Base-by-base conservation (phyloP, 441 rosid genomes). In the Jatropha multifida region DNA sequence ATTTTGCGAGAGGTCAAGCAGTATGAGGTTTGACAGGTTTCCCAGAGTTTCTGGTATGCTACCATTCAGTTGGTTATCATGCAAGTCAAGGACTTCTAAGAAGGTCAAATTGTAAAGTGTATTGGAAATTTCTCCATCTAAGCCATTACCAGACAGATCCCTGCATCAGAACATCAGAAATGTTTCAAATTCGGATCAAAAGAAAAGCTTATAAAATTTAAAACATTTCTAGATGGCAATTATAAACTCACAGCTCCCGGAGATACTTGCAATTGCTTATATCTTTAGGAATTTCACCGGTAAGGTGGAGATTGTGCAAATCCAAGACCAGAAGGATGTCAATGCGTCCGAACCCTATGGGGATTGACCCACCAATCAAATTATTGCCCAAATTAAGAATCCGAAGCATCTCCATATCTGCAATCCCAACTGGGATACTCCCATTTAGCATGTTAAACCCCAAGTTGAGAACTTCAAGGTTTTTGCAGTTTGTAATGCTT, bases 101-200 rank as follows among this genome's bases (percentile, higher is more conserved):
- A 80, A 83, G 52, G 91, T 85, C 84, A 94, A 82, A 85, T 91
- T 91, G 84, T 86, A 69, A 63, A 94, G 73, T 51, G 88, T 81
- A 68, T 48, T 78, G 27, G 99, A 88, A 81, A 94, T 86, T 72
- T 86, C 88, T 78, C 97, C 97, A 74, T 74, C 83, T 76, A 94
- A 80, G 23, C 48, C 70, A 90, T 94, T 94, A 52, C 92, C 94
- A 75, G 97, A 93, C 78, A 94, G 81, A 88, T 95, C 93, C 88
- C 98, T 95, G 91, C 90, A 86, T 74, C 75, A 83, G 73, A 62
- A 26, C 32, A 72, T 66, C 59, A 69, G 49, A 74, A 73, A 70
- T 51, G 64, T 20, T 27, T 84, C 76, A 86, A 84, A 69, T 68
- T 55, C n/a, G 48, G 44, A 77, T 76, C 46, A 73, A 78, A 76